Percentiles rank a stretch among this genome's conserved stretches.
Evolutionary conservation across 2,329 filamentous ascomycete species (phyloP).

Genomic region (Helotiales sp.): DNA sequence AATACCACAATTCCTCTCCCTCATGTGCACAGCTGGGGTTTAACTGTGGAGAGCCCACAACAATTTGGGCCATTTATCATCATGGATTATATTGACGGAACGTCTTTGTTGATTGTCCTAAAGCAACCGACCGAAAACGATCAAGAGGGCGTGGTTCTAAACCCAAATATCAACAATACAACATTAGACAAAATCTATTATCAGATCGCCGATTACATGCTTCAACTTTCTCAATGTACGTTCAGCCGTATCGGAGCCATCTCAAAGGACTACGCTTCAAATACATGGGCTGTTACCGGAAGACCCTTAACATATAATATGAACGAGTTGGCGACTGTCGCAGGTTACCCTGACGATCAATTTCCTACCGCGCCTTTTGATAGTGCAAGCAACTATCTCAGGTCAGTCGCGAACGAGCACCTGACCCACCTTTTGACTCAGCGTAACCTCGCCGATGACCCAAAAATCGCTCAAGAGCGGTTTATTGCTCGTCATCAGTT

Average conservation of each 20-base stretch:
- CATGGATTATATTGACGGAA: constrained; percentile 38
- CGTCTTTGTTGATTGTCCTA: constrained; percentile 26
- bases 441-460: constrained; percentile 45
- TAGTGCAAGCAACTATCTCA: constrained; percentile 47
- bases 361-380: constrained; percentile 41
- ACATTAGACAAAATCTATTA: constrained; percentile 19
- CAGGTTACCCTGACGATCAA: constrained; percentile 31
- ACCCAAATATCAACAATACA: constrained; percentile 19
- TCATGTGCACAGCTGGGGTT: constrained; percentile 38
- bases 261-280: constrained; percentile 18
- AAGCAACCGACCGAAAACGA: constrained; percentile 20
- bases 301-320: constrained; percentile 51
- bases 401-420: constrained; percentile 48
- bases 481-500: constrained; percentile 39
- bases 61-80: constrained; percentile 40
- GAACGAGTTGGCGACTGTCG: constrained; percentile 45
- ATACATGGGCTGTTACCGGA: constrained; percentile 39
- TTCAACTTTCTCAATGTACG: constrained; percentile 21
- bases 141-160: constrained; percentile 10
- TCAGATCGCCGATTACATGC: constrained; percentile 23
- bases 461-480: constrained; percentile 42
- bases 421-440: constrained; percentile 48
- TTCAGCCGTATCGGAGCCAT: constrained; percentile 23
- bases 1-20: constrained; percentile 44
- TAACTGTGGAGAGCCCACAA: constrained; percentile 41